Evolutionary conservation across 495 filamentous ascomycete genomes (phyloP), one percentile per base, ranked within the genome.

Genomic region (Parmelia sp.): DNA sequence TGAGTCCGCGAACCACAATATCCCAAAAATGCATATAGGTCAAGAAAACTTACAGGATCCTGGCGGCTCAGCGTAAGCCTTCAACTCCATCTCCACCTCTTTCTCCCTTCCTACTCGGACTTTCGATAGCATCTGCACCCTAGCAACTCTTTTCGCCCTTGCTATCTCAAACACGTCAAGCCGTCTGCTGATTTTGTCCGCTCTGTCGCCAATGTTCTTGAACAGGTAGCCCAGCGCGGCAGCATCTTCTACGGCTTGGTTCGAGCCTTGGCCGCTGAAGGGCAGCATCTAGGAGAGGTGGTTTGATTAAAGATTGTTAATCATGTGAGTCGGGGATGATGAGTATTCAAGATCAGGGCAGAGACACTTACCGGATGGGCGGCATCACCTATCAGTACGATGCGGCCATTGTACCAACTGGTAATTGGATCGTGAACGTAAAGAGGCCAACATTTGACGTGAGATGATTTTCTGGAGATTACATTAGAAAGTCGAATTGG

Each of bases 391-490:
- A 80, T 72, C 8, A 82, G 70, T 12, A 78, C 67, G 40, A 81
- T 62, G 29, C 71, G 76, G 5, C 71, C 72, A 27, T 75, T 75
- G 29, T 67, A 65, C 74, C 77, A 81, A 4, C 63, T 73, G 25
- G 56, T 27, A 12, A 74, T 63, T 0, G 74, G 74, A 11, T 71
- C 62, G 10, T 74, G 76, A 40, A 74, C 74, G 17, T 74, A 72
- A n/a, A 84, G 69, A 42, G 74, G 75, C 79, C 79, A 83, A 1
- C 75, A 73, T 63, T 80, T 80, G 29, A 82, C 66, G 10, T 82
- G 56, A 58, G 56, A 58, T 58, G 56, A 58, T 37, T 58, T 37
- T 37, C 56, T 58, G 56, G 33, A 33, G 56, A 37, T 58, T 37
- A 33, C 21, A 37, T 58, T 37, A 58, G 56, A 33, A 58, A 31